Base-by-base conservation (phyloP, 306 rosid genomes). In the Sesbania bispinosa region DNA sequence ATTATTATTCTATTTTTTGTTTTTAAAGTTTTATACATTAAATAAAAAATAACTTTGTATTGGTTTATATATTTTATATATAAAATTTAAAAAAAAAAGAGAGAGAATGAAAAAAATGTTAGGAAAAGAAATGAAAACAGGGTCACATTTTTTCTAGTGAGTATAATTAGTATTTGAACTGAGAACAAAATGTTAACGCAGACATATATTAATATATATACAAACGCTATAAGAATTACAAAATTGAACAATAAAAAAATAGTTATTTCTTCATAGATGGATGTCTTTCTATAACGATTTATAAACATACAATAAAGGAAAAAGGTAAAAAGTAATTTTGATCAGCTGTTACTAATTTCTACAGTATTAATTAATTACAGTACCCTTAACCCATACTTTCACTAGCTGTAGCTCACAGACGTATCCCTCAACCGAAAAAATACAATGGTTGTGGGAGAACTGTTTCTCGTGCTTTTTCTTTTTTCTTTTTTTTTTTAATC, bases 341-440 rank as follows among this genome's bases (percentile, higher is more conserved):
- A 86, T 86, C 62, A 71, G 79, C 54, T 69, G 80, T 45, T 73
- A 73, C 82, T 80, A 71, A 73, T 85, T 81, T 74, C 89, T 84
- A 87, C 86, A 33, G 76, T 76, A 76, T 71, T 71, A 75, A 62
- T 38, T 87, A 87, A 87, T 88, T 92, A 87, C 89, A n/a, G n/a
- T n/a, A 87, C 65, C 73, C 58, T 71, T 73, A 81, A 76, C 76
- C 69, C 74, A n/a, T n/a, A n/a, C 30, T 75, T 67, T 71, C 26
- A 39, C 66, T 71, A 42, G 18, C 60, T 71, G 43, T 65, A 65
- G 11, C 65, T 42, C 75, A 46, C 62, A 72, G 38, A 47, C 75
- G 77, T 54, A 77, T 55, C 86, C 92, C 92, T 67, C 80, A 80
- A 86, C 88, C 91, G 71, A 88, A 81, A 79, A 88, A 77, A 84